Percentiles rank a stretch among this genome's conserved stretches.
These are phyloP conservation scores for Penicillium fimorum DNA, from an alignment of 495 filamentous ascomycete genomes.

Conservation along the genomic window DNA sequence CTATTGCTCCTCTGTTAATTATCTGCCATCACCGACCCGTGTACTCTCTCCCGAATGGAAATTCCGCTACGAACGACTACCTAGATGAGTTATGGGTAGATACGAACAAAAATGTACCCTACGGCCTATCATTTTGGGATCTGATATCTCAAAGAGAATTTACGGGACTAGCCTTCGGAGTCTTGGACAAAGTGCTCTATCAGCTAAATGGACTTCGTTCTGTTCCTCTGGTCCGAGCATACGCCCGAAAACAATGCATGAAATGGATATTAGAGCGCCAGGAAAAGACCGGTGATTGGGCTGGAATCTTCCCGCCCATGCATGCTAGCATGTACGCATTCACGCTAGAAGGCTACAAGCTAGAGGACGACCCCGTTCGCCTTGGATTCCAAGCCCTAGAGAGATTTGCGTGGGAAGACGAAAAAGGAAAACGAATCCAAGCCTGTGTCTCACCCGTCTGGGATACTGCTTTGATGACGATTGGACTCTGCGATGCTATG, in stretches of 20 bases:
- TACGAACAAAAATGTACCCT: conserved; percentile 29
- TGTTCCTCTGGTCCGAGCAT: conserved; percentile 6
- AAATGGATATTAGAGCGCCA: conserved; percentile 37
- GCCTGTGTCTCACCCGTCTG: conserved; percentile 32
- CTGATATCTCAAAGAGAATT: conserved; percentile 17
- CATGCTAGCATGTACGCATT: conserved; percentile 28
- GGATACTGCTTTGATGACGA: conserved; percentile 41
- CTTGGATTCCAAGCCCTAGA: conserved; percentile 29
- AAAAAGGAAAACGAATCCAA: conserved; percentile 25
- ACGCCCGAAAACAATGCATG: conserved; percentile 20
- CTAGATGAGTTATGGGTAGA: conserved; percentile 44
- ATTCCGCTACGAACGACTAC: conserved; percentile 15
- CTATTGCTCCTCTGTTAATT: conserved; percentile 36
- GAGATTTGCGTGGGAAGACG: conserved; percentile 26
- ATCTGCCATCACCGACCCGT: conserved; percentile 37
- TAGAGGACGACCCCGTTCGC: conserved; percentile 15
- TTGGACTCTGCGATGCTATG: conserved; percentile 28
- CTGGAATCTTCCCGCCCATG: conserved; percentile 34
- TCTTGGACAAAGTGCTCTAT: conserved; percentile 27
- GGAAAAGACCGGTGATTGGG: conserved; percentile 31
- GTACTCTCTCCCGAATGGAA: conserved; percentile 36
- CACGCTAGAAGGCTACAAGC: conserved; percentile 30
- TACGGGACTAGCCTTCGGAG: conserved; percentile 23
- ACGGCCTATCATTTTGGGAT: conserved; percentile 13
- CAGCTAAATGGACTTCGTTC: conserved; percentile 20